These are phyloP conservation scores for Saposhnikovia divaricata DNA, from an alignment of 129 eudicot genomes.

Conservation along the genomic window DNA sequence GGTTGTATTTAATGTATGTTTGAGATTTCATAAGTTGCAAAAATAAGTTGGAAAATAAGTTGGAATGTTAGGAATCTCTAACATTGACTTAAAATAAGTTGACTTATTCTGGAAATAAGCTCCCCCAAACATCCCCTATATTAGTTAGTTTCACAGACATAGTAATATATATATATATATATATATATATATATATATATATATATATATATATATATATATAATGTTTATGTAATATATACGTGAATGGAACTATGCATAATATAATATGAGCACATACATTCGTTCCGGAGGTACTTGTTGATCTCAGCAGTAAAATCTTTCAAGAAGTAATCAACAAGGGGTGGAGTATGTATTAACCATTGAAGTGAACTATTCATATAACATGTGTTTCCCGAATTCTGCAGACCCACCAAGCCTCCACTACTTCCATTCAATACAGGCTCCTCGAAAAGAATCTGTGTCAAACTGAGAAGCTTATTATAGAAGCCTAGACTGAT, in stretches of 20 bases:
- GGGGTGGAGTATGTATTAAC: conserved; percentile 82
- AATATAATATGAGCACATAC: conserved; percentile 35
- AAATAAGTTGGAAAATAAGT: no score
- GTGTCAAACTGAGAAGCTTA: conserved; percentile 10
- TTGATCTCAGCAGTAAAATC: conserved; percentile 83
- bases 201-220: no score
- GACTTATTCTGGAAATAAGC: no score
- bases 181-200: no score
- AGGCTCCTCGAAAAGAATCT: conserved; percentile 66
- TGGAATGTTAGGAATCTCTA: no score
- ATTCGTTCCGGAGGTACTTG: conserved; percentile 75
- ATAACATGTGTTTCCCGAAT: conserved; percentile 93
- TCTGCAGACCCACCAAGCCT: conserved; percentile 90
- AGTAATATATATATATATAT: no score
- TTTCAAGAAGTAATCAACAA: conserved; percentile 73
- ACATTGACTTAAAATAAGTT: no score
- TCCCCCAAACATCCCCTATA: no score
- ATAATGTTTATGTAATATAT: not conserved
- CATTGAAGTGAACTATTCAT: conserved; percentile 97
- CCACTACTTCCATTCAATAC: conserved; percentile 43
- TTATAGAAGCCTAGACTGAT: not conserved
- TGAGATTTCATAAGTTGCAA: no score
- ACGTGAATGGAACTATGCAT: not conserved
- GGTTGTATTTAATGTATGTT: no score
- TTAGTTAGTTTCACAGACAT: no score